Base-by-base conservation (phyloP, 2,329 filamentous ascomycete genomes). In the Aspergillus sojae region DNA sequence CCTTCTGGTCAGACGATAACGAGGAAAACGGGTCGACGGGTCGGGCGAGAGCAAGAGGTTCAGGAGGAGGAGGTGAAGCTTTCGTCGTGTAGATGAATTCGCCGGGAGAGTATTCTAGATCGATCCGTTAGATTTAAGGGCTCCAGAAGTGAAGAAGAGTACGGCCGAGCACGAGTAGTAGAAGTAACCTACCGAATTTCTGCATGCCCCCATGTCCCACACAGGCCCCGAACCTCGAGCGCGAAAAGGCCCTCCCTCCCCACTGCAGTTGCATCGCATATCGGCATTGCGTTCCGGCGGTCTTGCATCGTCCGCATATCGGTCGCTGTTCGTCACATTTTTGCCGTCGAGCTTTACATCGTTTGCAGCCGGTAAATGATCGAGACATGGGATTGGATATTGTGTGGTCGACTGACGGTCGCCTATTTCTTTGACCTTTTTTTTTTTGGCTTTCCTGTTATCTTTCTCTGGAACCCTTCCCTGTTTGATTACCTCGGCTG, bases 291-390 rank as follows among this genome's bases (percentile, higher is more conserved):
- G 71, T 70, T 36, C 72, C 73, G n/a, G 78, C 77, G 50, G 71
- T 67, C 67, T 74, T 71, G 66, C 79, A 81, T 62, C 79, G 76
- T 14, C 74, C 72, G 70, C 80, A 82, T 56, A 67, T 72, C 30
- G 80, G 80, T 62, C 75, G 75, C 58, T 73, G 71, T 68, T 81
- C 80, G 65, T 81, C 79, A 70, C 80, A 81, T 77, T 81, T 81
- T 65, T 81, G 78, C 59, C 79, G 77, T 43, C 79, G 77, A 56
- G 75, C 71, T 71, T 79, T 80, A 76, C 79, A 80, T 69, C 79
- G 74, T 65, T 76, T 77, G 71, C 79, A 81, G n/a, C 79, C 79
- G 57, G 72, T 76, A 57, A 79, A 78, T 12, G 79, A 81, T 65
- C 78, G 77, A 69, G 77, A 77, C 75, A 79, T 77, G 66, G 41